Evolutionary conservation across 2,329 filamentous ascomycete species (phyloP), one percentile per base, ranked within the genome.

Genomic region (Alternaria sp.): DNA sequence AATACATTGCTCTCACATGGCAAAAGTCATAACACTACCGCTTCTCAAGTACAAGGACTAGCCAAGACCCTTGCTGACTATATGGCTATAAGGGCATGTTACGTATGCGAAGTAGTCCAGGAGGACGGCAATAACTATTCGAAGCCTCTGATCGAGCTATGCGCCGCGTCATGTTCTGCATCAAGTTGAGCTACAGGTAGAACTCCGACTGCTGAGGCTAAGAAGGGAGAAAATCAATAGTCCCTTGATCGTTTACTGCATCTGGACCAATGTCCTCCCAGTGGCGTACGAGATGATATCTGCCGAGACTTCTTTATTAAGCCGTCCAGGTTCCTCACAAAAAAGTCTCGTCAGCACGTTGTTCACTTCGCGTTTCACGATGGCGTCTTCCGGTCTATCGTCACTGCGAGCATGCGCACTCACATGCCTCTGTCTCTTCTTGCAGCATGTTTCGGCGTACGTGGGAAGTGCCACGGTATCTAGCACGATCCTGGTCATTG

Each of bases 401-500:
- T 70, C 68, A 53, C 43, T 74, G 61, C 62, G 72, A 53, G 64
- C 66, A 43, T 72, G 63, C 56, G 62, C 71, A 18, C 55, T 75
- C 41, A 65, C 69, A 22, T 70, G 64, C n/a, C 42, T 72, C 26
- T 54, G 69, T 51, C 51, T 69, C 26, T 67, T 72, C 49, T 54
- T 63, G 12, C 64, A 57, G 24, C 28, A 57, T 34, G 65, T 60
- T 24, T 68, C 57, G 16, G 71, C 71, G 32, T 68, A 70, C 22
- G 56, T 74, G 41, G 63, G 64, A 22, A 64, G 68, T 30, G 73
- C 69, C 12, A 75, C 72, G 3, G 68, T 77, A 26, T 75, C 71
- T 22, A 77, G 75, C 64, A 87, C 85, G 30, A 81, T 88, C 57
- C 78, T 89, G 44, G 79, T 89, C 49, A 80, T 89, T 63, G 86